Evolutionary conservation across 306 rosid species (phyloP).

Genomic region (Notholithocarpus densiflorus): DNA sequence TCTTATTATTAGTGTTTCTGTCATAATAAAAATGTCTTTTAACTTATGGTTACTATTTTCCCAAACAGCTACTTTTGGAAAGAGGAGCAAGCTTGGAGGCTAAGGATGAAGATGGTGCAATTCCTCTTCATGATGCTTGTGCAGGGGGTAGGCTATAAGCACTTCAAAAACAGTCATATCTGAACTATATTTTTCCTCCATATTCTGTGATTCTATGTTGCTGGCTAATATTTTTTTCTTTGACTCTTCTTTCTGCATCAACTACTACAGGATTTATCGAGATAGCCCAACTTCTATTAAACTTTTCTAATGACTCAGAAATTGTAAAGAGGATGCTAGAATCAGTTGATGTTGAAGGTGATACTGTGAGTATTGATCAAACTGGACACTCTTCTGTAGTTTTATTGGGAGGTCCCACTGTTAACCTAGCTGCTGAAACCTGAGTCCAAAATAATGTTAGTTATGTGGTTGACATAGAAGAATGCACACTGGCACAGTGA

Average conservation of each 20-base stretch:
- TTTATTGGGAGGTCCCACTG: not conserved
- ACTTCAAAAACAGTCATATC: not conserved
- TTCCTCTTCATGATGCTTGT: constrained; percentile 92
- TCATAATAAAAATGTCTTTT: not conserved
- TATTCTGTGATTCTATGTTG: not conserved
- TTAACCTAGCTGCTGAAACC: not conserved
- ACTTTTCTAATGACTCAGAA: constrained; percentile 43
- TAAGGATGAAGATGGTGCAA: constrained; percentile 79
- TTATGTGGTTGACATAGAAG: not conserved
- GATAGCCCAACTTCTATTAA: constrained; percentile 72
- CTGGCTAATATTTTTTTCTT: not conserved
- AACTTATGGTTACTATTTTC: constrained; percentile 13
- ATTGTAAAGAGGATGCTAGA: constrained; percentile 70
- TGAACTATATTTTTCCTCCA: not conserved
- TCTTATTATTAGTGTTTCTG: not conserved
- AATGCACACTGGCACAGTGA: not conserved
- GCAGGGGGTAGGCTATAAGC: constrained; percentile 85
- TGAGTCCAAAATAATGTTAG: not conserved
- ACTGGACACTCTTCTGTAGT: not conserved
- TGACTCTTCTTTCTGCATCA: not conserved
- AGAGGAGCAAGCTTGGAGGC: constrained; percentile 80
- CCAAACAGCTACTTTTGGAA: constrained; percentile 70
- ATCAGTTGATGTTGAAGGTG: constrained; percentile 85
- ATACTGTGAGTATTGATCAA: constrained; percentile 62
- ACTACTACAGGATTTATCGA: constrained; percentile 54